Conservation (phyloP, 208 protist genomes). For the Acanthamoeba divionensis region DNA sequence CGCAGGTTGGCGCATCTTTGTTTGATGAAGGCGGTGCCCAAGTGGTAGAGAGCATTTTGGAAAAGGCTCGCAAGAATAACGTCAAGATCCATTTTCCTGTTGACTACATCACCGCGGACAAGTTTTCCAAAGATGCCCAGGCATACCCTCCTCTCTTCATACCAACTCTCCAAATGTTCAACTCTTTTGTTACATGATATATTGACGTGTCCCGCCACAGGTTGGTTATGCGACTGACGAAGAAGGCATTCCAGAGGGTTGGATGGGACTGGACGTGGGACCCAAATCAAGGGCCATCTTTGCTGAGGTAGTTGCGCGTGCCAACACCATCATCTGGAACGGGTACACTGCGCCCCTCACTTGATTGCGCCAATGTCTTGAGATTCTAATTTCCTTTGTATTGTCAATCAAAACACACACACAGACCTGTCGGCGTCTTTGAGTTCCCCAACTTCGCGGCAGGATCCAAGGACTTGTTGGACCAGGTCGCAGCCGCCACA, state of each 20-base stretch:
- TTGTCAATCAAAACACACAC: not conserved
- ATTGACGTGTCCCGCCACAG: not conserved
- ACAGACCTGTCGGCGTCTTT: constrained; percentile 94
- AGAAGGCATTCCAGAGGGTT: constrained; percentile 82
- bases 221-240: constrained; percentile 61
- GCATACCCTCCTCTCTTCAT: not conserved
- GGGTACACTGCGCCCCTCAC: constrained; percentile 67
- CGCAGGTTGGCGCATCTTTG: constrained; percentile 92
- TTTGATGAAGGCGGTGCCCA: constrained; percentile 88
- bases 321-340: constrained; percentile 96
- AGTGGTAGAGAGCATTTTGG: constrained; percentile 85
- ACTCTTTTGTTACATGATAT: not conserved
- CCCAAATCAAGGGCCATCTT: constrained; percentile 87
- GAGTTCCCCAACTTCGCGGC: constrained; percentile 94
- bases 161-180: not conserved
- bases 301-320: constrained; percentile 78
- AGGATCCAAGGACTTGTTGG: constrained; percentile 81
- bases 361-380: not conserved
- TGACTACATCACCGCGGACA: constrained; percentile 94
- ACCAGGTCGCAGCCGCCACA: constrained; percentile 82
- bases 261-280: constrained; percentile 93
- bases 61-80: constrained; percentile 91
- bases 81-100: constrained; percentile 96
- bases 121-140: constrained; percentile 82
- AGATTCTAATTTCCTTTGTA: constrained; percentile 31